These are phyloP conservation scores for Acanthamoeba lenticulata DNA, from an alignment of 208 protist genomes.

Conservation along the genomic window DNA sequence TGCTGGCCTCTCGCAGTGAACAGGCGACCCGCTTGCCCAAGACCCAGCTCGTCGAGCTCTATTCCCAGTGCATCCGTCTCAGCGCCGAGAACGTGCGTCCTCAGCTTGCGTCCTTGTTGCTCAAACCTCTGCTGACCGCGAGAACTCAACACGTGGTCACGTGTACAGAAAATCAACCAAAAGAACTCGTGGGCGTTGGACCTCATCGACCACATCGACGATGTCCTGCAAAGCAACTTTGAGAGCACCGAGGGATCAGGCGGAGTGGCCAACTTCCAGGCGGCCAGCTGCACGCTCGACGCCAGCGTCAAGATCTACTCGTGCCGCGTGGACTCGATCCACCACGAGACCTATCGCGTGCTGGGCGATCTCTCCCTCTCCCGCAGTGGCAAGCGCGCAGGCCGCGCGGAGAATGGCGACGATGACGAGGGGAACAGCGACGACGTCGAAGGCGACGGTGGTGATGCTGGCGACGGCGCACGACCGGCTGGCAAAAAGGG, in stretches of 20 bases:
- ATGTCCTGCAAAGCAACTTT: slow-evolving; percentile 76
- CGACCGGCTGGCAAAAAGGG: not conserved
- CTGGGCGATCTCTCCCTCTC: slow-evolving; percentile 76
- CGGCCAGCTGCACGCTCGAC: slow-evolving; percentile 87
- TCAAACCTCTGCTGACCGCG: not conserved
- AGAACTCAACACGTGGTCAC: not conserved
- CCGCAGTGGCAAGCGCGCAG: not conserved
- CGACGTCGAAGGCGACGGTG: not conserved
- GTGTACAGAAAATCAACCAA: slow-evolving; percentile 87
- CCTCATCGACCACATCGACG: slow-evolving; percentile 89
- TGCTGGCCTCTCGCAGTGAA: not conserved
- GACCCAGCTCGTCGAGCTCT: slow-evolving; percentile 79
- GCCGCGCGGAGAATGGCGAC: not conserved
- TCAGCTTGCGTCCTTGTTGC: not conserved
- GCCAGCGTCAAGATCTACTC: slow-evolving; percentile 90
- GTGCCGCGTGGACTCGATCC: slow-evolving; percentile 88
- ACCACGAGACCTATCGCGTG: slow-evolving; percentile 86
- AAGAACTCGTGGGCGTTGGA: slow-evolving; percentile 89
- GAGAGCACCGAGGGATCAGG: slow-evolving; percentile 63
- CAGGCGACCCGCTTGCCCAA: slow-evolving; percentile 11
- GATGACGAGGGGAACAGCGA: not conserved
- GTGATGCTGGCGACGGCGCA: not conserved
- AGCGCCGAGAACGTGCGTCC: slow-evolving; percentile 82
- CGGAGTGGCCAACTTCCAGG: slow-evolving; percentile 85
- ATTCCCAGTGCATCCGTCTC: slow-evolving; percentile 82